Evolutionary conservation across 345 rosid genomes (phyloP).

Genomic region (Rubroshorea leprosula): DNA sequence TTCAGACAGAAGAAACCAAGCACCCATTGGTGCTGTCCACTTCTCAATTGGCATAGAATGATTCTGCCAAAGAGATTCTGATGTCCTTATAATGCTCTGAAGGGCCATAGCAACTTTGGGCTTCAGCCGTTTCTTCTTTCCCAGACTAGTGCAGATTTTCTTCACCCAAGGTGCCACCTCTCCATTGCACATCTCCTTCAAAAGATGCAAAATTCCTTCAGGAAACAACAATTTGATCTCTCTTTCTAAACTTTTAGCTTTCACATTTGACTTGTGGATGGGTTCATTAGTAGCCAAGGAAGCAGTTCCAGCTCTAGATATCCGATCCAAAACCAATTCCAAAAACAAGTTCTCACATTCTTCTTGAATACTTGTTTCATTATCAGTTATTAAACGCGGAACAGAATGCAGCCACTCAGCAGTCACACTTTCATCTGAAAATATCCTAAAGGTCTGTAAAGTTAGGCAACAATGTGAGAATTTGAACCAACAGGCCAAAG

Average conservation of each 20-base stretch:
- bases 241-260: constrained; percentile 32
- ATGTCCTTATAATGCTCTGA: constrained; percentile 68
- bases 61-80: constrained; percentile 78
- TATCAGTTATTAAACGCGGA: constrained; percentile 77
- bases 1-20: constrained; percentile 94
- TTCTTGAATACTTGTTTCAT: constrained; percentile 89
- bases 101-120: constrained; percentile 57
- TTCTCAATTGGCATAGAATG: constrained; percentile 61
- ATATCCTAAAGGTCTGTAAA: constrained; percentile 63
- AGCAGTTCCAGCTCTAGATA: constrained; percentile 50
- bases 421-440: constrained; percentile 54
- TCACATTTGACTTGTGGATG: constrained; percentile 19
- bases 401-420: constrained; percentile 90
- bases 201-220: constrained; percentile 52
- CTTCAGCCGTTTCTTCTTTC: constrained; percentile 70
- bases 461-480: constrained; percentile 13
- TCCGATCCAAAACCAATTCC: constrained; percentile 70
- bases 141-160: constrained; percentile 74
- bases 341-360: constrained; percentile 88
- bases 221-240: constrained; percentile 50
- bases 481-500: not conserved
- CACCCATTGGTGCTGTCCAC: constrained; percentile 95
- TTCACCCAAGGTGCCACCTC: constrained; percentile 90
- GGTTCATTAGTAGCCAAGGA: constrained; percentile 21
- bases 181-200: constrained; percentile 59